Conservation (phyloP, 1,284 basidiomycete genomes). For the Pseudozyma hubeiensis region DNA sequence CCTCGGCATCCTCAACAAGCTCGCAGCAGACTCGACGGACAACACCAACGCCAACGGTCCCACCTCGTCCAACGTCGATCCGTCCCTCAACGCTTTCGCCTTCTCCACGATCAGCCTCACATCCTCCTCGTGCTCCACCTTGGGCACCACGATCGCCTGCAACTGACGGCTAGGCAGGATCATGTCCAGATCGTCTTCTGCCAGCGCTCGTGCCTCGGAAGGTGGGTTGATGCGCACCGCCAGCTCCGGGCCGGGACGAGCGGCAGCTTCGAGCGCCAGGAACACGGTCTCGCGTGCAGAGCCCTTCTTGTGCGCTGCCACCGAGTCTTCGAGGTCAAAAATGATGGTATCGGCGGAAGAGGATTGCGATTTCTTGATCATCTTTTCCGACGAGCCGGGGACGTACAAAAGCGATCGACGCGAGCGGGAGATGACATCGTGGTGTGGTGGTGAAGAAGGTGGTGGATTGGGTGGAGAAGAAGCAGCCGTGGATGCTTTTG, state of each 20-base stretch:
- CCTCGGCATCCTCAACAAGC: slow-evolving; percentile 53
- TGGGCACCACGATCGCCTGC: slow-evolving; percentile 63
- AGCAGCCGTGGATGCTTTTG: not conserved
- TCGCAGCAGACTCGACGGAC: slow-evolving; percentile 61
- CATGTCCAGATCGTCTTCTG: slow-evolving; percentile 61
- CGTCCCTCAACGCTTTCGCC: slow-evolving; percentile 29
- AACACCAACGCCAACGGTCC: slow-evolving; percentile 53
- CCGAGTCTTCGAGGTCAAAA: slow-evolving; percentile 65
- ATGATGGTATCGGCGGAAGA: slow-evolving; percentile 60
- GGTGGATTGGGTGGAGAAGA: not conserved
- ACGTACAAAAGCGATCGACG: slow-evolving; percentile 62
- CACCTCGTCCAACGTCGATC: not conserved
- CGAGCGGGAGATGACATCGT: slow-evolving; percentile 25
- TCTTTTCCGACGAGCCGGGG: slow-evolving; percentile 63
- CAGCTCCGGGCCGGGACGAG: slow-evolving; percentile 46
- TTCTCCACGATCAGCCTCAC: slow-evolving; percentile 45
- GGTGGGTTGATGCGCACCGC: slow-evolving; percentile 67
- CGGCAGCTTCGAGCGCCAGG: slow-evolving; percentile 56
- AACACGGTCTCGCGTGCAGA: slow-evolving; percentile 60
- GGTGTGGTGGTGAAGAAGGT: not conserved
- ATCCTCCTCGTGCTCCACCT: slow-evolving; percentile 62
- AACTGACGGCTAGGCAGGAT: slow-evolving; percentile 52
- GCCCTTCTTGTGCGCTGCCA: slow-evolving; percentile 62
- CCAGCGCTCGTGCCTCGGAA: slow-evolving; percentile 32
- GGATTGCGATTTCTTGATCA: slow-evolving; percentile 60